Conservation (phyloP, 225 moss, liverwort and hornwort genomes). For the Pleurozium schreberi region DNA sequence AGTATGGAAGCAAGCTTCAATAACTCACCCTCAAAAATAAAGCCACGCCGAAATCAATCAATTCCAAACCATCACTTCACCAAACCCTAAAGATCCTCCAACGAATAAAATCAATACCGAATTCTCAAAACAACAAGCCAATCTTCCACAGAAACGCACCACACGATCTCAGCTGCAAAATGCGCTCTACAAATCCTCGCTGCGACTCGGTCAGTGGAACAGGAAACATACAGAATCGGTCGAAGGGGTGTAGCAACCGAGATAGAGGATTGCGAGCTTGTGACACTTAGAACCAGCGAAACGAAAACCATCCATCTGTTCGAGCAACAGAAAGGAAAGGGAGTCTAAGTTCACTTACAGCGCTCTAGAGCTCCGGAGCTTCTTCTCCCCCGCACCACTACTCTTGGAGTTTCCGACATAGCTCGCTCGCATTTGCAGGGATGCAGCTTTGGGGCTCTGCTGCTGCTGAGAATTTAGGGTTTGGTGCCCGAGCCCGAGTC, state of each 20-base stretch:
- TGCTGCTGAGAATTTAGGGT: constrained; percentile 5
- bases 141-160: background rate
- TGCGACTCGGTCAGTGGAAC: background rate
- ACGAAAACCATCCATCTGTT: no score
- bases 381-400: no score
- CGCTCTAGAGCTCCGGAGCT: no score
- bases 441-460: background rate
- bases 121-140: background rate
- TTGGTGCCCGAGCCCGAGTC: background rate
- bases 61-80: background rate
- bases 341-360: no score
- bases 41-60: background rate
- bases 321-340: no score
- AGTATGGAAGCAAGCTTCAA: background rate
- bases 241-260: background rate
- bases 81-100: background rate
- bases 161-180: constrained; percentile 1
- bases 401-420: no score
- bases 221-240: background rate
- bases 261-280: no score
- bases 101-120: background rate
- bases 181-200: background rate
- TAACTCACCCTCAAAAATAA: background rate
- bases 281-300: no score
- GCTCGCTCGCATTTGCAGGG: no score